Base-by-base conservation (phyloP, 129 eudicot genomes). In the Flaveria ramosissima region DNA sequence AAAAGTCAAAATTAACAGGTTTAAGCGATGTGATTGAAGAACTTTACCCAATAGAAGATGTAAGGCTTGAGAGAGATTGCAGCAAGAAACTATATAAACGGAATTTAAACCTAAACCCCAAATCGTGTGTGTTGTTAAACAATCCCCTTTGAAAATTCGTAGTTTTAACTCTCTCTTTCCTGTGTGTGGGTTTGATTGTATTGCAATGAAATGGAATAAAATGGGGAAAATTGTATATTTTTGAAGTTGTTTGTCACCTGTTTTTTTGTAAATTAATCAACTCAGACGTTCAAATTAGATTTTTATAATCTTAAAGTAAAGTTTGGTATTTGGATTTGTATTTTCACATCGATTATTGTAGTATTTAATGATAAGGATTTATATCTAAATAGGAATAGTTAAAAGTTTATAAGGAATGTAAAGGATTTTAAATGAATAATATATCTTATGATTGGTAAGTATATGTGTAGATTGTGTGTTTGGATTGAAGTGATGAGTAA, bases 21-120 rank as follows among this genome's bases (percentile, higher is more conserved):
- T 26, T 50, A 69, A 70, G 76, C 70, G 81, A 77, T 68, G 48
- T 8, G 9, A 68, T 70, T 77, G 60, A 78, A 19, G 69, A 78
- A n/a, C 10, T 27, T 57, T 78, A 78, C 82, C 82, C 27, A 17
- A 23, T 30, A 43, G 70, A 14, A 47, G 48, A 76, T 76, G 50
- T 6, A 61, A 36, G 51, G 30, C 15, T 42, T 53, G 10, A 36
- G 15, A 32, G 66, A 52, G 56, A 50, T 77, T 42, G 4, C 6
- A 3, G 30, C 27, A 39, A 72, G 65, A 30, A 47, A 6, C 24
- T 55, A 47, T 45, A 43, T 0, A 27, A 6, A 19, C 14, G 62
- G 50, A 69, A 57, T 21, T 68, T 30, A 77, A 51, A 51, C 52
- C 72, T 21, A 67, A 77, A 77, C 55, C 70, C 70, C 69, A 42